A percentile compares a stretch with the other conserved stretches of the same genome.
Conservation (phyloP, 805 yeast genomes). For the Candida alai region DNA sequence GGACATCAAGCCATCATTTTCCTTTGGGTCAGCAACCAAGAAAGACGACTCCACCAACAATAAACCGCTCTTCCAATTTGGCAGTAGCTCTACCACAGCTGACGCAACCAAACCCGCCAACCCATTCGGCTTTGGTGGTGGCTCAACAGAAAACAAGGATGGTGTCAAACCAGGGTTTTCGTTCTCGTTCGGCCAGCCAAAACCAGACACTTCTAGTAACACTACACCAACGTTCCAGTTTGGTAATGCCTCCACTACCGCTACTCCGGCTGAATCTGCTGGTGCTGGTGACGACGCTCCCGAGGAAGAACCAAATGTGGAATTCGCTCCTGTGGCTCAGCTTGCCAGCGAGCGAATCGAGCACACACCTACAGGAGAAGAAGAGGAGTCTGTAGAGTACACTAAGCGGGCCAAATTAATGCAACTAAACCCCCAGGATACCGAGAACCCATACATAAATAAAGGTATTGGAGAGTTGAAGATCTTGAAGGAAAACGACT, state of each 20-base stretch:
- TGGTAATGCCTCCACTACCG: constrained; percentile 1
- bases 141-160: constrained; percentile 6
- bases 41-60: constrained; percentile 8
- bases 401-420: constrained; percentile 70
- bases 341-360: constrained; percentile 46
- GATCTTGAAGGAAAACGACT: constrained; percentile 56
- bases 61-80: constrained; percentile 21
- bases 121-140: too few relatives aligned
- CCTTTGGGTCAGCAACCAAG: constrained; percentile 32
- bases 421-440: constrained; percentile 47
- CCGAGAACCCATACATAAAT: constrained; percentile 48
- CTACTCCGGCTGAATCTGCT: not conserved
- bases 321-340: constrained; percentile 38
- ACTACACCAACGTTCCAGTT: constrained; percentile 14
- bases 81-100: too few relatives aligned
- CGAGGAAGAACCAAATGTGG: constrained; percentile 45
- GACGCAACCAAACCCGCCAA: too few relatives aligned
- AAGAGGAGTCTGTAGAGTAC: constrained; percentile 62
- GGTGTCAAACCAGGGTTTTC: constrained; percentile 22
- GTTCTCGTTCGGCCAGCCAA: constrained; percentile 18
- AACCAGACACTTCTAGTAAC: constrained; percentile 5
- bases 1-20: constrained; percentile 15
- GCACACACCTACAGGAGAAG: constrained; percentile 69
- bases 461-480: constrained; percentile 84
- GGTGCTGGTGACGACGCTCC: constrained; percentile 20